Percentiles rank a stretch among this genome's conserved stretches.
Evolutionary conservation across 495 filamentous ascomycete genomes (phyloP).

Genomic region (Tricharina praecox): DNA sequence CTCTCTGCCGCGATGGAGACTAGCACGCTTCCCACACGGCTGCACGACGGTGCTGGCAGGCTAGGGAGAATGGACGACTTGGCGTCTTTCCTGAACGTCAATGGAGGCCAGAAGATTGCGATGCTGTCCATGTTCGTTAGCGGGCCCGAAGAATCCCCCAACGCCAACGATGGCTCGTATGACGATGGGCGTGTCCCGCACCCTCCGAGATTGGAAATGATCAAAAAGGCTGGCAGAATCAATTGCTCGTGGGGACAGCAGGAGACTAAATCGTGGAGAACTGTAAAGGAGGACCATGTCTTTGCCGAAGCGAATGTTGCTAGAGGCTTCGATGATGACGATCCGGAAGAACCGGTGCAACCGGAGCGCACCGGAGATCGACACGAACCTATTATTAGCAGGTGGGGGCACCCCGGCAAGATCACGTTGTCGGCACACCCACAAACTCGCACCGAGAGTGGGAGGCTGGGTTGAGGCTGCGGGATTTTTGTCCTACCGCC

Average conservation of each 20-base stretch:
- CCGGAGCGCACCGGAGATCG: conserved; percentile 26
- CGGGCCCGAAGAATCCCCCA: conserved; percentile 6
- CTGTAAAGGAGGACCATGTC: conserved; percentile 33
- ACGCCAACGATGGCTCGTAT: too few relatives aligned
- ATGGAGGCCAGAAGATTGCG: conserved; percentile 65
- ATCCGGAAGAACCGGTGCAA: conserved; percentile 25
- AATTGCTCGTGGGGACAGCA: conserved; percentile 10
- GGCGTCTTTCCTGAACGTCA: conserved; percentile 52
- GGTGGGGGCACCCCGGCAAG: conserved; percentile 31
- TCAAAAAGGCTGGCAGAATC: conserved; percentile 5
- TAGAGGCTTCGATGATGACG: conserved; percentile 25
- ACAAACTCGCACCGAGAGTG: too few relatives aligned
- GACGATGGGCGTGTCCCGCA: too few relatives aligned
- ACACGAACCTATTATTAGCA: conserved; percentile 39
- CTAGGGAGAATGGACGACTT: conserved; percentile 43
- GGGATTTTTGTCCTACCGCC: too few relatives aligned
- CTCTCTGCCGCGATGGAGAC: conserved; percentile 66
- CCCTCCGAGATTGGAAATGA: too few relatives aligned
- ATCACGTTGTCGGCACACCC: too few relatives aligned
- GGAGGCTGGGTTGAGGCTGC: too few relatives aligned
- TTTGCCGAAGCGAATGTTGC: conserved; percentile 43
- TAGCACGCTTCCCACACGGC: conserved; percentile 55
- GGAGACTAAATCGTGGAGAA: neutral
- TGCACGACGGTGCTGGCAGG: conserved; percentile 34
- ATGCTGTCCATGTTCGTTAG: conserved; percentile 41